Conservation (phyloP, 2,329 filamentous ascomycete genomes). For the Phaeosphaeria sp. region DNA sequence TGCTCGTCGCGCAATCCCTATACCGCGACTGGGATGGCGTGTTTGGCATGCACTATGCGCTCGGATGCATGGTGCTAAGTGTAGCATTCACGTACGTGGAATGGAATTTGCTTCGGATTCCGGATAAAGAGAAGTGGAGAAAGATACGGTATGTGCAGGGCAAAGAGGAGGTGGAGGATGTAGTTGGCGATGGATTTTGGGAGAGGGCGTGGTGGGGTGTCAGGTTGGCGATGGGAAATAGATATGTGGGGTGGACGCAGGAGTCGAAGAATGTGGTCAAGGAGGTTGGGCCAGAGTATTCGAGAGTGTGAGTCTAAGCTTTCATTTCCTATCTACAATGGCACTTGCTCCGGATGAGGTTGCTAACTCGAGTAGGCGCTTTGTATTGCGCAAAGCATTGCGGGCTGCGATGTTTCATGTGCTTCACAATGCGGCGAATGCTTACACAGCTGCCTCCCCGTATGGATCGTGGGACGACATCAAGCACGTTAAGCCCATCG, state of each 20-base stretch:
- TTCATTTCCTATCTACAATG: too few relatives aligned
- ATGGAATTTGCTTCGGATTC: conserved; percentile 26
- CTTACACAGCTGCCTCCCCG: conserved; percentile 26
- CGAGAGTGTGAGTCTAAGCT: conserved; percentile 23
- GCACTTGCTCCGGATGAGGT: too few relatives aligned
- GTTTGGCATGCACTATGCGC: conserved; percentile 22
- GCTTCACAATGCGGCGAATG: conserved; percentile 14
- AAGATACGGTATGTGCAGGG: conserved; percentile 20
- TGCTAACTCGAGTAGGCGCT: too few relatives aligned
- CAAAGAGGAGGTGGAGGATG: background rate
- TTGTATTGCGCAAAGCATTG: conserved; percentile 24
- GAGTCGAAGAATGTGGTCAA: conserved; percentile 36
- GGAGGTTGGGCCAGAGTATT: conserved; percentile 23
- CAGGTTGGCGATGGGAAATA: conserved; percentile 16
- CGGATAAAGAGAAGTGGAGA: conserved; percentile 33
- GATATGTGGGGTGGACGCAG: conserved; percentile 34
- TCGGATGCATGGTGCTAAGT: conserved; percentile 14
- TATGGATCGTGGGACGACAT: conserved; percentile 30
- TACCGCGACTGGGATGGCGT: conserved; percentile 14
- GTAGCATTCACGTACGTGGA: conserved; percentile 22
- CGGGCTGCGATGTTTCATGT: conserved; percentile 20
- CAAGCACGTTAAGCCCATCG: conserved; percentile 9
- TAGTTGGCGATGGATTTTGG: conserved; percentile 11
- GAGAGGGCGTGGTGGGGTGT: conserved; percentile 30
- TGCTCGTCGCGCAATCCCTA: conserved; percentile 26